Evolutionary conservation across 2,329 filamentous ascomycete genomes (phyloP).

Genomic region (Paramyrothecium sp.): DNA sequence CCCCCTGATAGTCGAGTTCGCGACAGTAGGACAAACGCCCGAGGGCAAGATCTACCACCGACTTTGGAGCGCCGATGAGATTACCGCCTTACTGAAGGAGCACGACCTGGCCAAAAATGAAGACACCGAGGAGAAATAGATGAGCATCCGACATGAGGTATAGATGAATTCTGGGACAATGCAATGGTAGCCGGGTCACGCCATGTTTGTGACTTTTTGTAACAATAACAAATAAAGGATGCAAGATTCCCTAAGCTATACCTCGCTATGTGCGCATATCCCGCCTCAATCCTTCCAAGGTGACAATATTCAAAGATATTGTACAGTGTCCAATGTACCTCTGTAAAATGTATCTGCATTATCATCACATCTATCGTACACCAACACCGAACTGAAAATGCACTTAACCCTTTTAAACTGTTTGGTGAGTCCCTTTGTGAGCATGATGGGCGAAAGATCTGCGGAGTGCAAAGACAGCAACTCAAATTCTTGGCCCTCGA

Average conservation of each 20-base stretch:
- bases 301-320: no score
- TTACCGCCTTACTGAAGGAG: constrained; percentile 89
- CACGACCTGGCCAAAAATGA: constrained; percentile 91
- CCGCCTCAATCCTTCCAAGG: no score
- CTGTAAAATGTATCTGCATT: no score
- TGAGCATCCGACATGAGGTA: not conserved
- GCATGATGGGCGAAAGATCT: no score
- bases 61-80: constrained; percentile 95
- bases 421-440: no score
- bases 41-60: constrained; percentile 98
- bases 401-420: no score
- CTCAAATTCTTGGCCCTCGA: no score
- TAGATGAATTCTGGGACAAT: not conserved
- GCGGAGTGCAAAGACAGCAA: no score
- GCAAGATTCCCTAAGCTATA: not conserved
- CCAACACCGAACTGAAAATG: no score
- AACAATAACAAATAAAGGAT: constrained; percentile 26
- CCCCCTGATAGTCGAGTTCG: constrained; percentile 77
- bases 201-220: constrained; percentile 16
- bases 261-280: not conserved
- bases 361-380: no score
- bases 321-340: no score
- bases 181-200: constrained; percentile 5
- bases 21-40: constrained; percentile 93
- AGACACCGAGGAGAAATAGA: constrained; percentile 63